A percentile compares a stretch with the other conserved stretches of the same genome.
Conservation (phyloP, 805 yeast genomes). For the Yamadazyma kitorensis region DNA sequence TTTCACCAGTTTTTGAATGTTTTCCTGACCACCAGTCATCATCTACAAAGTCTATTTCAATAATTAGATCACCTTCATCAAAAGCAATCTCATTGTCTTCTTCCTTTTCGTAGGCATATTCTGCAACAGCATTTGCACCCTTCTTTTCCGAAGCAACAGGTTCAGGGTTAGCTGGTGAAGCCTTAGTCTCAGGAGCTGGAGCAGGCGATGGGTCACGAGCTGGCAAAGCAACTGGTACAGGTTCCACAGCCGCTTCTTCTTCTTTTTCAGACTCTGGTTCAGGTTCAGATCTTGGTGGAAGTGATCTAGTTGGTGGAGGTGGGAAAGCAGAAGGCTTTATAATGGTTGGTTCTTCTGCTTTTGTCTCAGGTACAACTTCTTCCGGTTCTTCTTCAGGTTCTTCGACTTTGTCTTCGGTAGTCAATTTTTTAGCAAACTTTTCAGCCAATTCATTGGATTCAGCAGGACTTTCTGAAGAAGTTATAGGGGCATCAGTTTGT, state of each 20-base stretch:
- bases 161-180: no score
- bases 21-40: slow-evolving; percentile 69
- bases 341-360: slow-evolving; percentile 6
- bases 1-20: slow-evolving; percentile 40
- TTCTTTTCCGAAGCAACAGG: slow-evolving; percentile 7
- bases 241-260: slow-evolving; percentile 17
- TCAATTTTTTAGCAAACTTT: slow-evolving; percentile 11
- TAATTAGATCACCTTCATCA: slow-evolving; percentile 61
- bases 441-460: slow-evolving; percentile 17
- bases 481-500: slow-evolving; percentile 22
- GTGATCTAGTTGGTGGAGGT: slow-evolving; percentile 9
- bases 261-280: slow-evolving; percentile 8
- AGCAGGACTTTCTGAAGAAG: slow-evolving; percentile 2
- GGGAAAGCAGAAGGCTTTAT: slow-evolving; percentile 10
- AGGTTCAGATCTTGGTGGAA: slow-evolving; percentile 8
- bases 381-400: slow-evolving; percentile 11
- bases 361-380: slow-evolving; percentile 3
- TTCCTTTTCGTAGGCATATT: slow-evolving; percentile 73
- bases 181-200: slow-evolving; percentile 12
- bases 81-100: slow-evolving; percentile 75
- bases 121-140: slow-evolving; percentile 61
- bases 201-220: slow-evolving; percentile 12
- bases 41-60: slow-evolving; percentile 66
- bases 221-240: slow-evolving; percentile 17
- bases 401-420: slow-evolving; percentile 10